phyloP scores from a whole-genome alignment of 1,284 basidiomycete genomes.

The Melanopsichium pennsylvanicum region DNA sequence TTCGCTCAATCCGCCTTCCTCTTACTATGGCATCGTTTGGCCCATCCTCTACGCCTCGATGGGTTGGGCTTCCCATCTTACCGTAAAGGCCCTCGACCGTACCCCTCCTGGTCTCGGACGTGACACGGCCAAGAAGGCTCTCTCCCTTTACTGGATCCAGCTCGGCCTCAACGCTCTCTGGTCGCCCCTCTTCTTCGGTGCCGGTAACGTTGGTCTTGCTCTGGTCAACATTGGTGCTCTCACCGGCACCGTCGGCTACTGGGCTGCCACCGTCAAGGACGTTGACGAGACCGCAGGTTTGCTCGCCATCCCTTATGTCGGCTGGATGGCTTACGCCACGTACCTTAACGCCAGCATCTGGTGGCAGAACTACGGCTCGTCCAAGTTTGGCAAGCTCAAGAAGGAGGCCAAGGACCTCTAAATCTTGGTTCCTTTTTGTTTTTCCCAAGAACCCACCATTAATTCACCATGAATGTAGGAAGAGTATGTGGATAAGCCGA shows the following conservation, averaged over 20 bases:
- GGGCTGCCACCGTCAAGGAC: slow-evolving; percentile 52
- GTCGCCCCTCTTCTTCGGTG: slow-evolving; percentile 78
- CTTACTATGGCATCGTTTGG: slow-evolving; percentile 68
- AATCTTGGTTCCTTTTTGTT: not conserved
- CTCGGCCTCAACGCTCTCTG: slow-evolving; percentile 75
- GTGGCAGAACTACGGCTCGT: slow-evolving; percentile 66
- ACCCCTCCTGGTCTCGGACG: slow-evolving; percentile 59
- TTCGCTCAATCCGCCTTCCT: slow-evolving; percentile 46
- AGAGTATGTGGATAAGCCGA: too few relatives aligned
- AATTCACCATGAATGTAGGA: too few relatives aligned
- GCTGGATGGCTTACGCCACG: slow-evolving; percentile 74
- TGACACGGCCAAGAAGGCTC: slow-evolving; percentile 70
- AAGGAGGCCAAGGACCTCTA: slow-evolving; percentile 49
- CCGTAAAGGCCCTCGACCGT: slow-evolving; percentile 57
- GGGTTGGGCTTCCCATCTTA: slow-evolving; percentile 77
- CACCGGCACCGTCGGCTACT: slow-evolving; percentile 72
- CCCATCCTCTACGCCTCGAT: slow-evolving; percentile 71
- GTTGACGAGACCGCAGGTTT: slow-evolving; percentile 59
- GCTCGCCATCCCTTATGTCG: slow-evolving; percentile 50
- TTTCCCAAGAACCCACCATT: not conserved
- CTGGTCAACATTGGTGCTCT: slow-evolving; percentile 73
- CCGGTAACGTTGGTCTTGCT: slow-evolving; percentile 67
- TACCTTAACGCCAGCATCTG: slow-evolving; percentile 76
- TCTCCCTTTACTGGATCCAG: slow-evolving; percentile 77
- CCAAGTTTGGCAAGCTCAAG: slow-evolving; percentile 48